phyloP scores from a whole-genome alignment of 1,284 basidiomycete genomes.

The Fomitopsis pinicola region DNA sequence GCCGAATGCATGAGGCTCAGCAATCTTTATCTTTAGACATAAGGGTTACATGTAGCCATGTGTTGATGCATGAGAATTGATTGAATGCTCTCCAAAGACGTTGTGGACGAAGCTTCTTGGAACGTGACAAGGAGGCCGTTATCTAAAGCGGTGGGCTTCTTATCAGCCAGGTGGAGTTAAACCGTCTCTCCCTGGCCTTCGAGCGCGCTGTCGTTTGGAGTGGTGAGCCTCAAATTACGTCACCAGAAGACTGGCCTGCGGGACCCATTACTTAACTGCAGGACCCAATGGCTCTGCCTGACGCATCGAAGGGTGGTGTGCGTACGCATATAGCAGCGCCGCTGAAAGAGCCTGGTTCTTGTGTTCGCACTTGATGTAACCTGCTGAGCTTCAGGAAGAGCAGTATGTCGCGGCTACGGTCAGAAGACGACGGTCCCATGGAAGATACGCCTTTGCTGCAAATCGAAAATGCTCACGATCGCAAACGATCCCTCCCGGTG shows the following conservation, averaged over 20 bases:
- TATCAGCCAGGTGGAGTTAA: neutral
- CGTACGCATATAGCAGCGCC: too few species aligned
- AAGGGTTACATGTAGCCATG: too few species aligned
- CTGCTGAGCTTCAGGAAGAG: neutral
- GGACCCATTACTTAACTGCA: too few species aligned
- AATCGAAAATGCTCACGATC: neutral
- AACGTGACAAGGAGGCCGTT: neutral
- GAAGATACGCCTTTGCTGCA: neutral
- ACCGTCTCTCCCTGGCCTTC: neutral
- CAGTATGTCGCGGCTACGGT: neutral
- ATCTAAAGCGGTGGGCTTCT: neutral
- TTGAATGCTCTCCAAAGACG: too few species aligned
- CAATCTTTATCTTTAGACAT: too few species aligned
- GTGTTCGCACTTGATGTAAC: too few species aligned
- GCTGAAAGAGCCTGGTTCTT: too few species aligned
- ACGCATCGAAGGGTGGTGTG: too few species aligned
- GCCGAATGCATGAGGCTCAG: too few species aligned
- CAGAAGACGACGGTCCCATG: neutral
- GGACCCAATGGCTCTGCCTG: too few species aligned
- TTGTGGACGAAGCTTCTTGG: neutral
- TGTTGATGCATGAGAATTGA: too few species aligned
- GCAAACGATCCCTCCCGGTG: slow-evolving; percentile 15
- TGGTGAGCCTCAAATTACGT: neutral
- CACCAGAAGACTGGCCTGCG: neutral
- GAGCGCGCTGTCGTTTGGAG: neutral